These are phyloP conservation scores for Fusarium equiseti DNA, from an alignment of 2,329 filamentous ascomycete genomes.

Conservation along the genomic window DNA sequence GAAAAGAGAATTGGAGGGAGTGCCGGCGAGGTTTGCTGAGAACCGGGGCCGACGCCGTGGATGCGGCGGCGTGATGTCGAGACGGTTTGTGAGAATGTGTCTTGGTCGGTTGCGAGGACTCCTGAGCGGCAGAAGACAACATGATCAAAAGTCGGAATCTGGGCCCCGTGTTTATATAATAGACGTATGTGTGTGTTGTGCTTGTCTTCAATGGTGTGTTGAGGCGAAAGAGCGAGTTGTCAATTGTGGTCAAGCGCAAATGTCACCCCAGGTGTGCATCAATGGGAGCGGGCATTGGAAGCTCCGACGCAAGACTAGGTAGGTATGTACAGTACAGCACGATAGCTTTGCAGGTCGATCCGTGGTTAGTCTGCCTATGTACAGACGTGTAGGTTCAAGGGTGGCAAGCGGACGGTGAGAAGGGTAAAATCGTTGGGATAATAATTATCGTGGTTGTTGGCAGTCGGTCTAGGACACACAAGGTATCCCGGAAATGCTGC, in stretches of 20 bases:
- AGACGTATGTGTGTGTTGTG: constrained; percentile 18
- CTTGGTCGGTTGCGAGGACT: constrained; percentile 34
- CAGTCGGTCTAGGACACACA: constrained; percentile 39
- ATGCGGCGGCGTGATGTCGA: constrained; percentile 44
- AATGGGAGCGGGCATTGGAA: constrained; percentile 44
- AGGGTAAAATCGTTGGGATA: constrained; percentile 38
- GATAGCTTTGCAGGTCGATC: constrained; percentile 36
- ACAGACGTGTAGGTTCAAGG: constrained; percentile 37
- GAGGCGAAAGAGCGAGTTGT: constrained; percentile 24
- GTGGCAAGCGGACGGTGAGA: constrained; percentile 37
- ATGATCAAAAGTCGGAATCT: constrained; percentile 30
- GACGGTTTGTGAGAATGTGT: constrained; percentile 38
- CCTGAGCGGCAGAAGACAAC: constrained; percentile 33
- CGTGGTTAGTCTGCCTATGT: constrained; percentile 25
- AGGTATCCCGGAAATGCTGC: constrained; percentile 33
- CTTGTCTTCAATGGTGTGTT: constrained; percentile 26
- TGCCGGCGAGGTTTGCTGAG: constrained; percentile 49
- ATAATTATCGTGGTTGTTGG: constrained; percentile 36
- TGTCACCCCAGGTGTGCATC: constrained; percentile 39
- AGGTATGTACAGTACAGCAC: constrained; percentile 20
- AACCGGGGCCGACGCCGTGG: constrained; percentile 41
- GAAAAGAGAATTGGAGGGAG: constrained; percentile 62
- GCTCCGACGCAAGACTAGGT: constrained; percentile 13
- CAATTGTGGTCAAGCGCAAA: constrained; percentile 30
- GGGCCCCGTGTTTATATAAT: constrained; percentile 39